These are phyloP conservation scores for Erythrophleum fordii DNA, from an alignment of 306 rosid genomes.

Conservation along the genomic window DNA sequence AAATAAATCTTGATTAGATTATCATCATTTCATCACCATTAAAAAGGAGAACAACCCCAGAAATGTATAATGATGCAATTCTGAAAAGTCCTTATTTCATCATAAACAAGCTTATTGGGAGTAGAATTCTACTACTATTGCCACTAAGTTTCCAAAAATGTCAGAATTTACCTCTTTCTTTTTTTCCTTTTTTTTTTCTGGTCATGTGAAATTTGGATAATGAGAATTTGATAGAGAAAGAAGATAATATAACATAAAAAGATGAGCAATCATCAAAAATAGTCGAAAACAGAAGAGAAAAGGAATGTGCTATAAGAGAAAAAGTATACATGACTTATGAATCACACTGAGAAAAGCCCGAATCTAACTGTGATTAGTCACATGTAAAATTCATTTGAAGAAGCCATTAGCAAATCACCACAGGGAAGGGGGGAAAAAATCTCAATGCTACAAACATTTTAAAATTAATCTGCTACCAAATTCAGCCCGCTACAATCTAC, in stretches of 20 bases:
- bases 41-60: slow-evolving; percentile 6
- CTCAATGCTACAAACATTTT: neutral
- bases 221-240: neutral
- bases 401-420: neutral
- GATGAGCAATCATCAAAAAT: neutral
- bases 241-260: neutral
- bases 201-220: neutral
- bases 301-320: neutral
- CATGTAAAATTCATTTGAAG: neutral
- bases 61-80: neutral
- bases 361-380: neutral
- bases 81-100: neutral
- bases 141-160: slow-evolving; percentile 17
- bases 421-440: neutral
- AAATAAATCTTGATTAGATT: slow-evolving; percentile 16
- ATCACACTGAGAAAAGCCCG: neutral
- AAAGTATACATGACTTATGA: neutral
- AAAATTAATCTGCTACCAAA: neutral
- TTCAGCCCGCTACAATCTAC: slow-evolving; percentile 9
- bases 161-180: neutral
- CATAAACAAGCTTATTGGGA: neutral
- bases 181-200: too few species aligned
- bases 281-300: neutral
- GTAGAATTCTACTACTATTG: neutral
- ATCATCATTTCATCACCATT: slow-evolving; percentile 12